Percentiles rank a stretch among this genome's conserved stretches.
These are phyloP conservation scores for Candida sphagnicola DNA, from an alignment of 805 yeast genomes.

Conservation along the genomic window DNA sequence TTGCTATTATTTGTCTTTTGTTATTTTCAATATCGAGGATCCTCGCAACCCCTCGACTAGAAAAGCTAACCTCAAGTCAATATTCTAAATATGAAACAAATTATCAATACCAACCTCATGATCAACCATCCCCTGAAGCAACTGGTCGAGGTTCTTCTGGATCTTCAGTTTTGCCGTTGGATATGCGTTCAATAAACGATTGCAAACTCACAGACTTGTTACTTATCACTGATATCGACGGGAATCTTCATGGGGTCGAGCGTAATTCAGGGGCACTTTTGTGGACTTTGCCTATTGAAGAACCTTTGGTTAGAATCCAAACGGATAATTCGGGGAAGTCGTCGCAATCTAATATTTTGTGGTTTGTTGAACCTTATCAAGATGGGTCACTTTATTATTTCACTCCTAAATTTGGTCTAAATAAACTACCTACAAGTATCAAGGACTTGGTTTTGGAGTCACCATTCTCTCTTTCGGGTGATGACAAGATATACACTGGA, in stretches of 20 bases:
- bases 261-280: conserved; percentile 68
- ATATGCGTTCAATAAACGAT: conserved; percentile 38
- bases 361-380: conserved; percentile 89
- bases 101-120: conserved; percentile 5
- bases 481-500: conserved; percentile 87
- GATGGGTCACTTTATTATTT: conserved; percentile 85
- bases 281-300: conserved; percentile 72
- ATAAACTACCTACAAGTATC: conserved; percentile 77
- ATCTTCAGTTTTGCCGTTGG: conserved; percentile 30
- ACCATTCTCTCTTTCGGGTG: conserved; percentile 74
- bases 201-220: conserved; percentile 55
- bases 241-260: conserved; percentile 76
- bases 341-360: conserved; percentile 39
- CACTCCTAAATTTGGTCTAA: conserved; percentile 68
- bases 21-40: not conserved
- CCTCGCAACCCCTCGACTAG: conserved; percentile 3
- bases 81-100: conserved; percentile 1
- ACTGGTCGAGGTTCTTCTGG: conserved; percentile 10
- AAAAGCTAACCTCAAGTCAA: conserved; percentile 4
- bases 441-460: conserved; percentile 74
- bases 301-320: conserved; percentile 53
- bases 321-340: conserved; percentile 14
- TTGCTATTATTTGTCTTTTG: conserved; percentile 1
- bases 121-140: conserved; percentile 1
- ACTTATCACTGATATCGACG: conserved; percentile 79